Percentiles rank a stretch among this genome's conserved stretches.
phyloP scores from a whole-genome alignment of 78 protist species.

The Planoprotostelium fungivorum region DNA sequence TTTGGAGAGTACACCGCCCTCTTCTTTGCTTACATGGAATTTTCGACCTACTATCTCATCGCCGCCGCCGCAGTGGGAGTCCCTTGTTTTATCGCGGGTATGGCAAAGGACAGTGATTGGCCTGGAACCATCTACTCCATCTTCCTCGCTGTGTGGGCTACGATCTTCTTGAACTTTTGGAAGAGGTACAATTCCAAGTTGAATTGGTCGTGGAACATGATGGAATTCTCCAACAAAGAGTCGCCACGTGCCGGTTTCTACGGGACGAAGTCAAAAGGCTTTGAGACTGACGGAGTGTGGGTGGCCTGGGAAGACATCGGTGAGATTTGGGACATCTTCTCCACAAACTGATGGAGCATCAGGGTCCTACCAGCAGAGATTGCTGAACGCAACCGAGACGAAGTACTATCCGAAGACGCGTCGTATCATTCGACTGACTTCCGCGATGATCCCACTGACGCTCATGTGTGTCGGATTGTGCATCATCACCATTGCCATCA shows the following conservation, averaged over 20 bases:
- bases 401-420: neutral
- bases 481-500: slow-evolving; percentile 1
- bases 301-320: neutral
- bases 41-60: neutral
- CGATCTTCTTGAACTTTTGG: slow-evolving; percentile 43
- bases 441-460: neutral
- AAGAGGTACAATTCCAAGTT: neutral
- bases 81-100: neutral
- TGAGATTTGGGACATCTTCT: neutral
- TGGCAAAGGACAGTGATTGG: neutral
- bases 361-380: neutral
- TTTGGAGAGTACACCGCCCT: slow-evolving; percentile 10
- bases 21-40: neutral
- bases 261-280: neutral
- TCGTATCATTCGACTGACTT: neutral
- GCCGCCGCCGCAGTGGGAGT: neutral
- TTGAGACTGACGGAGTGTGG: neutral
- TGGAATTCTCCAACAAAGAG: neutral
- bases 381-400: neutral
- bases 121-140: neutral
- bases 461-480: neutral
- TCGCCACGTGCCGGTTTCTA: neutral
- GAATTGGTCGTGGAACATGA: slow-evolving; percentile 2
- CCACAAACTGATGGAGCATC: neutral
- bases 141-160: slow-evolving; percentile 9